Percentiles rank a stretch among this genome's conserved stretches.
Conservation (phyloP, 768 basidiomycete species). For the Boletus rex-veris region DNA sequence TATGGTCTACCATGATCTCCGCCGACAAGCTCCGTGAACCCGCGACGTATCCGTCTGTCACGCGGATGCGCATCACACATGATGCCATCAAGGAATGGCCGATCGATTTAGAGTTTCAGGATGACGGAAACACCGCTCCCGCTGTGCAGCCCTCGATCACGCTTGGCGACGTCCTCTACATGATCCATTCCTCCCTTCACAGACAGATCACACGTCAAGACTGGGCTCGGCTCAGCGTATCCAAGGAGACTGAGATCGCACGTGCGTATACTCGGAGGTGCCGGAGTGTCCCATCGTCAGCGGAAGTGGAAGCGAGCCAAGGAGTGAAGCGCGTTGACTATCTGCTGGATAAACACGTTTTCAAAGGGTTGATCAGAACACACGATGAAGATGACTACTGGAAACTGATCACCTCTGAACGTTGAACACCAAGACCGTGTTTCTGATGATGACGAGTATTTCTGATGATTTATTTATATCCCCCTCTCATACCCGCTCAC, state of each 20-base stretch:
- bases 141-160: constrained; percentile 42
- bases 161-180: constrained; percentile 54
- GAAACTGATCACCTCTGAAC: constrained; percentile 24
- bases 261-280: constrained; percentile 37
- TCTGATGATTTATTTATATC: neutral
- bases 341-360: constrained; percentile 32
- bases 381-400: constrained; percentile 30
- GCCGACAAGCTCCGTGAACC: constrained; percentile 46
- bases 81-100: constrained; percentile 59
- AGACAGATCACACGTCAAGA: constrained; percentile 36
- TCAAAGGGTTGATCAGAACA: constrained; percentile 36
- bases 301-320: constrained; percentile 32
- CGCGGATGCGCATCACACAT: constrained; percentile 53
- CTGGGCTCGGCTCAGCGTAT: constrained; percentile 30
- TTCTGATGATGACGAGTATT: neutral
- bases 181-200: constrained; percentile 48
- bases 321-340: constrained; percentile 43
- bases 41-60: constrained; percentile 55
- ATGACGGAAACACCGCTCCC: constrained; percentile 23
- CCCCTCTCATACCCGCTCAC: neutral
- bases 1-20: constrained; percentile 35
- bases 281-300: constrained; percentile 27
- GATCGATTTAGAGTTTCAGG: constrained; percentile 45
- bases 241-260: constrained; percentile 31
- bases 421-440: too few relatives aligned